Conservation (phyloP, 2,329 filamentous ascomycete genomes). For the Colletotrichum somersetense region DNA sequence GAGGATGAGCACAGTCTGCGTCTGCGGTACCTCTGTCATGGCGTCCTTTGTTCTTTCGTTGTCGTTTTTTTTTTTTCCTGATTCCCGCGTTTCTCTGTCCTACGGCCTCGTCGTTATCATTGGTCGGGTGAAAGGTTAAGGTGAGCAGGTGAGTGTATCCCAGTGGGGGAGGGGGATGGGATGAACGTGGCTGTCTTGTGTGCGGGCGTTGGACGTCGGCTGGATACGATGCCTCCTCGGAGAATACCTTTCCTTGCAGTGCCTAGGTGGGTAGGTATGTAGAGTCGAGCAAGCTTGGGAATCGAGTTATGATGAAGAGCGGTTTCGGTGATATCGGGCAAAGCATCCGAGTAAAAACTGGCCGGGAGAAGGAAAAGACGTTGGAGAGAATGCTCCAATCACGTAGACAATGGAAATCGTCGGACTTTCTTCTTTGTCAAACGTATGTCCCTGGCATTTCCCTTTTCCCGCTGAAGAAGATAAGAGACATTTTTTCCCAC, state of each 20-base stretch:
- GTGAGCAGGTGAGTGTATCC: not conserved
- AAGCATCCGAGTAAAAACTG: not conserved
- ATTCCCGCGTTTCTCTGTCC: not conserved
- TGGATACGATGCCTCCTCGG: not conserved
- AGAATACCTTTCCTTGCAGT: conserved; percentile 2
- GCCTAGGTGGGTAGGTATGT: not conserved
- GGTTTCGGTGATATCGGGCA: not conserved
- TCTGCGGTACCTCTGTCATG: conserved; percentile 40
- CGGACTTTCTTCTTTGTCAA: not conserved
- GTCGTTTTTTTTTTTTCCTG: too few species aligned
- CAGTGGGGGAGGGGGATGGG: conserved; percentile 1
- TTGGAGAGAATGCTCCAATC: conserved; percentile 2
- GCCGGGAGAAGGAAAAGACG: not conserved
- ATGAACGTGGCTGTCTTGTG: not conserved
- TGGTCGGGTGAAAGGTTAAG: not conserved
- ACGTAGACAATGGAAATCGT: not conserved
- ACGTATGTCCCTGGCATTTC: too few species aligned
- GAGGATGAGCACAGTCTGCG: conserved; percentile 63
- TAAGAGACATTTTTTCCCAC: conserved; percentile 6
- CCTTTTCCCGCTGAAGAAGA: conserved; percentile 10
- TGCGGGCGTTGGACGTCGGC: conserved; percentile 9
- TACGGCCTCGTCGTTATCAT: conserved; percentile 23
- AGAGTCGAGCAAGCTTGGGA: not conserved
- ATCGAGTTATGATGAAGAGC: not conserved
- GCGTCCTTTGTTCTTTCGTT: not conserved